Conservation (phyloP, 2,329 filamentous ascomycete species). For the Graphium sp. region DNA sequence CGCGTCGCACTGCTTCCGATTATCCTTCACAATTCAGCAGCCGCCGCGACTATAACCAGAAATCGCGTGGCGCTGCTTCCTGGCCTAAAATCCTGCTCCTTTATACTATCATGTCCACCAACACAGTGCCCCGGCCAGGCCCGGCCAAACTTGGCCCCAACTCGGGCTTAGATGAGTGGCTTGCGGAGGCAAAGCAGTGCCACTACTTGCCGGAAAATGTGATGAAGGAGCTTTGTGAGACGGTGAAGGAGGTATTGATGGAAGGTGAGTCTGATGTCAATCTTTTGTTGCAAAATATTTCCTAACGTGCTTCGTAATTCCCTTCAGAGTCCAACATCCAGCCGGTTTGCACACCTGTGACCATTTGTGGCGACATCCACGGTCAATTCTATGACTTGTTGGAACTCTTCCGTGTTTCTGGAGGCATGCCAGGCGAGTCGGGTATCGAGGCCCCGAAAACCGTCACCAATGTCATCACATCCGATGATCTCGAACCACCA, state of each 20-base stretch:
- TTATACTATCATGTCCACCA: conserved; percentile 17
- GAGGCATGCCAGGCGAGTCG: conserved; percentile 83
- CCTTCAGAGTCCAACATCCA: conserved; percentile 90
- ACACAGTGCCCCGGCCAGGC: conserved; percentile 65
- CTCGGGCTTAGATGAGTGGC: conserved; percentile 87
- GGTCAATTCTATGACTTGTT: conserved; percentile 97
- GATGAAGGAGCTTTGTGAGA: conserved; percentile 98
- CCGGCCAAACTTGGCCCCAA: conserved; percentile 72
- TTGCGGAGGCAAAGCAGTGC: conserved; percentile 91
- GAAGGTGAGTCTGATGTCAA: conserved; percentile 44
- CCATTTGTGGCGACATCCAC: conserved; percentile 94
- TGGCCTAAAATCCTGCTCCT: not conserved
- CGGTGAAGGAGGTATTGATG: conserved; percentile 98
- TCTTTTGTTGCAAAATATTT: not conserved
- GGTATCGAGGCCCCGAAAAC: conserved; percentile 53
- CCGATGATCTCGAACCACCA: conserved; percentile 85
- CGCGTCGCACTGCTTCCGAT: too few relatives aligned
- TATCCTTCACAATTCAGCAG: too few relatives aligned
- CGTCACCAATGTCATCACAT: conserved; percentile 59
- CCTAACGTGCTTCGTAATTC: not conserved
- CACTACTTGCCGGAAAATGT: conserved; percentile 90
- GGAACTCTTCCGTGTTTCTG: conserved; percentile 90
- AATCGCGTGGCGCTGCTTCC: too few relatives aligned
- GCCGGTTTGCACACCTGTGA: conserved; percentile 91
- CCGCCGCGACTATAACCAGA: too few relatives aligned